Base-by-base conservation (phyloP, 2,329 filamentous ascomycete species). In the Calonectria pseudoturangicola region DNA sequence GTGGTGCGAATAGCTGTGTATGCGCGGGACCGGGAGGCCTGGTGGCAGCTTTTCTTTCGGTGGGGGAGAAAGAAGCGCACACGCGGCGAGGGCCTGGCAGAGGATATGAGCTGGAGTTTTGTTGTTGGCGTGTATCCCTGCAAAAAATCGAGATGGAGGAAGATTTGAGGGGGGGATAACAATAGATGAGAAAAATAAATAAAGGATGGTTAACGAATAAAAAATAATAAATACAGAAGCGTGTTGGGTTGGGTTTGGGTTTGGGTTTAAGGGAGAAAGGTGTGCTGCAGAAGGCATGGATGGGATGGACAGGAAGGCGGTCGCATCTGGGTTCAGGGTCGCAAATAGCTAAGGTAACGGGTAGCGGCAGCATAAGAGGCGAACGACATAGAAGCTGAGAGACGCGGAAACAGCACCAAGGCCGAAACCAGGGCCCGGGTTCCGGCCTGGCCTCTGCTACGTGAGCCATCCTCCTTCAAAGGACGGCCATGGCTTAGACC, bases 1-100 rank as follows among this genome's bases (percentile, higher is more conserved):
- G 68, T 63, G 50, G 64, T 62, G 41, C 62, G 36, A 66, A 66
- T 66, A 71, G 50, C 50, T 47, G n/a, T 48, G 47, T 72, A 67
- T 66, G 71, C 72, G 75, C 69, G 63, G 73, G 70, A 77, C 74
- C 75, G 76, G 77, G 54, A 64, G 71, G 72, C 68, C 54, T 71
- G 74, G 73, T 72, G 75, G 76, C 58, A 72, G 70, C 54, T 28
- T 60, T 73, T 71, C 69, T 71, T 56, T 60, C n/a, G 43, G 63
- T 48, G 62, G 43, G 65, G 62, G 68, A 73, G 70, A 72, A 73
- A 66, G 50, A 72, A 60, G 63, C 67, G 69, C 71, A 75, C 74
- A 75, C 64, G 30, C 56, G 67, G 27, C 62, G 48, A 41, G 50
- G 33, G 12, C 13, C 47, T 56, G 63, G 39, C 7, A 48, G 30